Percentiles rank a stretch among this genome's conserved stretches.
Evolutionary conservation across 768 basidiomycete genomes (phyloP).

Genomic region (Termitomyces sp.): DNA sequence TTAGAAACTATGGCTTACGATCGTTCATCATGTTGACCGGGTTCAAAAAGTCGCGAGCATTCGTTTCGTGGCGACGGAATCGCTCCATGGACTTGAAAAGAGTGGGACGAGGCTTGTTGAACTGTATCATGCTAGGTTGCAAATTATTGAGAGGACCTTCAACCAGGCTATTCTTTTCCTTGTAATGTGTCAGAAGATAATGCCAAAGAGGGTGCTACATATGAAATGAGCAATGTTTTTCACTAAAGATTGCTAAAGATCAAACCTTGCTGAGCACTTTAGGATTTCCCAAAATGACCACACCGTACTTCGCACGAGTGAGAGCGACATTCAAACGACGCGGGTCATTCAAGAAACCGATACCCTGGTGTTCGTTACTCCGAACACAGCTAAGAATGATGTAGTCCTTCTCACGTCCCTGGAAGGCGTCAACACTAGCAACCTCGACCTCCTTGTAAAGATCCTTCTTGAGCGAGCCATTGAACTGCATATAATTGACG

Average conservation of each 20-base stretch:
- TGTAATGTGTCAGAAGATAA: constrained; percentile 96
- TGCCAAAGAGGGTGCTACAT: constrained; percentile 96
- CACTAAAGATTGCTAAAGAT: constrained; percentile 15
- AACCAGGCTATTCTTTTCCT: constrained; percentile 90
- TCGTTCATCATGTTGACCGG: constrained; percentile 43
- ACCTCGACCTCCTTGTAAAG: constrained; percentile 99
- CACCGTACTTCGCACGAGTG: constrained; percentile 96
- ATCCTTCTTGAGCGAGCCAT: constrained; percentile 98
- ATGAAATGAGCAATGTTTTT: constrained; percentile 13
- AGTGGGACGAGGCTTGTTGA: constrained; percentile 93
- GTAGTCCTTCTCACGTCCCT: constrained; percentile 99
- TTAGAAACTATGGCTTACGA: constrained; percentile 35
- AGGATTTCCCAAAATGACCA: constrained; percentile 99
- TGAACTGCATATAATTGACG: constrained; percentile 99
- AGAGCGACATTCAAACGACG: constrained; percentile 94
- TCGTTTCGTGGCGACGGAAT: constrained; percentile 90
- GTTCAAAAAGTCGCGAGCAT: constrained; percentile 71
- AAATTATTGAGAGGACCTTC: constrained; percentile 96
- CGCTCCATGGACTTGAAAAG: constrained; percentile 89
- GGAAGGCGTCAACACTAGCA: constrained; percentile 98
- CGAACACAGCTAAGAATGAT: constrained; percentile 97
- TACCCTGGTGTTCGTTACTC: constrained; percentile 99
- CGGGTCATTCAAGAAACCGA: constrained; percentile 98
- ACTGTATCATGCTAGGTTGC: constrained; percentile 98
- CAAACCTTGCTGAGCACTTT: constrained; percentile 96